Conservation (phyloP, 2,329 filamentous ascomycete genomes). For the Neofusicoccum cordaticola region DNA sequence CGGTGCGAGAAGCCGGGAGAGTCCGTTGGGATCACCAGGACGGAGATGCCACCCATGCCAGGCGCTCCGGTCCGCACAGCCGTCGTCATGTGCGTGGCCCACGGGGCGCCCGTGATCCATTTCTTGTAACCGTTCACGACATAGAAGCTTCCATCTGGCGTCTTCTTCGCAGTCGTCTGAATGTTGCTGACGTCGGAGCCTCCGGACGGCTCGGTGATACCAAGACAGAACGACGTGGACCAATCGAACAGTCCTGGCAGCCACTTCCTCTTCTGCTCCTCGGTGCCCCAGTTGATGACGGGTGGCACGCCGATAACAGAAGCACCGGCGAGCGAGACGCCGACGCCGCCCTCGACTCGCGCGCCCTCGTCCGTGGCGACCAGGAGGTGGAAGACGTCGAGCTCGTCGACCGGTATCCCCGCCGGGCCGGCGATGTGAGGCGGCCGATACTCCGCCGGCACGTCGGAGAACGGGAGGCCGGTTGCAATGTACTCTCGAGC, state of each 20-base stretch:
- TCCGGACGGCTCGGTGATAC: slow-evolving; percentile 63
- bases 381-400: slow-evolving; percentile 44
- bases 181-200: slow-evolving; percentile 63
- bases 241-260: slow-evolving; percentile 59
- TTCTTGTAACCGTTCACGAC: slow-evolving; percentile 67
- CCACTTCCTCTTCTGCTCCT: slow-evolving; percentile 58
- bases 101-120: slow-evolving; percentile 64
- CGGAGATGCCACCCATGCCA: slow-evolving; percentile 54
- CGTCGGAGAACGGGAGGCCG: slow-evolving; percentile 44
- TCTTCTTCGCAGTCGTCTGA: slow-evolving; percentile 65
- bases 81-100: slow-evolving; percentile 61
- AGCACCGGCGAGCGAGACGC: slow-evolving; percentile 57
- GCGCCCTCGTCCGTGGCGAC: slow-evolving; percentile 56
- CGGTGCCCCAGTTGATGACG: slow-evolving; percentile 60
- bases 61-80: slow-evolving; percentile 59
- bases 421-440: slow-evolving; percentile 36
- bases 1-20: slow-evolving; percentile 51
- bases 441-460: slow-evolving; percentile 45
- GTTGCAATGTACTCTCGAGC: slow-evolving; percentile 38
- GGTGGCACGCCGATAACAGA: slow-evolving; percentile 64
- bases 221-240: slow-evolving; percentile 61
- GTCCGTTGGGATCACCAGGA: slow-evolving; percentile 56
- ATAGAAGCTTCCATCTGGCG: slow-evolving; percentile 69
- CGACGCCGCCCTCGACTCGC: slow-evolving; percentile 57
- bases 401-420: slow-evolving; percentile 34